Evolutionary conservation across 345 rosid genomes (phyloP), one percentile per base, ranked within the genome.

Genomic region (Luvunga scandens): DNA sequence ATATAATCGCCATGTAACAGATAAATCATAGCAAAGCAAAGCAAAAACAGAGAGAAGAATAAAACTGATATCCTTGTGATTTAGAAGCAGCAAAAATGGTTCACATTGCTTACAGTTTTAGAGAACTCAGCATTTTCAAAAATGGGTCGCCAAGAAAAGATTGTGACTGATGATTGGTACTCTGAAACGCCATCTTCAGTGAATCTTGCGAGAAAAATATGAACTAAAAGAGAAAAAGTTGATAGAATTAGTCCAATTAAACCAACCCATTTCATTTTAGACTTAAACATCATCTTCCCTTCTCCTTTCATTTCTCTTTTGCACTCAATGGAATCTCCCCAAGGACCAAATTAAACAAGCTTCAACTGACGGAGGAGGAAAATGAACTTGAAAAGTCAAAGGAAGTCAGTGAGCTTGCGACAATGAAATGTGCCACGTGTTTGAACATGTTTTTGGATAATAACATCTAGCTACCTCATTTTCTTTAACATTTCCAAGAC

Each of bases 61-160:
- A 9, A 66, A 66, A 33, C 75, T 16, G 53, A 19, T 75, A 84
- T 78, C 71, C 75, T 48, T 27, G 34, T 7, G 14, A 10, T 14
- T 62, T 33, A 25, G 73, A 21, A 55, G 66, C 14, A 67, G 9
- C 62, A 60, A 14, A 9, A 66, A 50, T 9, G 25, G 16, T 21
- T 9, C 68, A 57, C 61, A 74, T 81, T 48, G 55, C 66, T 7
- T 88, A 95, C 97, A 76, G 85, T 77, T 85, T 71, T 85, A 45
- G 86, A 42, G 25, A 88, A 75, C 79, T 88, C 90, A 39, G 88
- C 69, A 80, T 83, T 83, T 55, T 94, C 97, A 78, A 92, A 92
- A 83, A 93, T 82, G 74, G 99, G 99, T 83, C 97, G 85, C 99
- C 99, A 96, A 62, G 99, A 92, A 81, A 96, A 96, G 86, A 96